A percentile compares a stretch with the other conserved stretches of the same genome.
Conservation (phyloP, 202 grass and related monocot species). For the Cymbopogon flexuosus region DNA sequence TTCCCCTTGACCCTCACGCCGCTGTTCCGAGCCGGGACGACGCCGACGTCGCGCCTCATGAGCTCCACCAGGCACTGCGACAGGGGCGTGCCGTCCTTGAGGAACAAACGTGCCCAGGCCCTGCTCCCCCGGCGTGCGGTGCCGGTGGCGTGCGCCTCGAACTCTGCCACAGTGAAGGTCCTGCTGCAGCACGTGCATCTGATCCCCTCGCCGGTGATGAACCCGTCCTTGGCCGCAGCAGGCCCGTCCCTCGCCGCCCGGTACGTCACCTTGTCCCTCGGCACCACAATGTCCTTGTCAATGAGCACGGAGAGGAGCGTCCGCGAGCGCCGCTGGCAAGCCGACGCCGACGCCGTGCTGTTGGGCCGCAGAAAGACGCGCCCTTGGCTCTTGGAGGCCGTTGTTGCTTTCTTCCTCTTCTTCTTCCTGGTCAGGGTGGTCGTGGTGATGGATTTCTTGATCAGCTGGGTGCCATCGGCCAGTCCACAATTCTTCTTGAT, state of each 20-base stretch:
- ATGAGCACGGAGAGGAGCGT: conserved; percentile 46
- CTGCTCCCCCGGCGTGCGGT: not conserved
- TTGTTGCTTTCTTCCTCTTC: conserved; percentile 10
- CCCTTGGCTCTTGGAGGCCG: not conserved
- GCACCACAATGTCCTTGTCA: conserved; percentile 41
- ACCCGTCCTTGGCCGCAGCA: conserved; percentile 26
- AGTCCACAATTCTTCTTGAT: not conserved
- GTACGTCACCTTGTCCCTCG: conserved; percentile 43
- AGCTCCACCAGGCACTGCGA: conserved; percentile 46
- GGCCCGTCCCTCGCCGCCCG: not conserved
- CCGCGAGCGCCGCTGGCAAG: conserved; percentile 1
- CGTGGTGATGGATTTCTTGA: not conserved
- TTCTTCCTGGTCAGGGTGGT: not conserved
- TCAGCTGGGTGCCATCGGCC: not conserved
- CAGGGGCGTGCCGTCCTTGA: conserved; percentile 55
- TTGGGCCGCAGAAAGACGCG: conserved; percentile 15
- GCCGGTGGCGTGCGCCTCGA: conserved; percentile 42
- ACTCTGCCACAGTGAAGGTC: conserved; percentile 40
- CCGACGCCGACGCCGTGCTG: not conserved
- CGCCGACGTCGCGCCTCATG: conserved; percentile 6
- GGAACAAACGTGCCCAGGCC: conserved; percentile 31
- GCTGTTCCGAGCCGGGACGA: not conserved
- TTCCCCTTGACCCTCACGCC: conserved; percentile 4
- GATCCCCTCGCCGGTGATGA: conserved; percentile 35
- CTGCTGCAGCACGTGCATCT: conserved; percentile 50